Conservation (phyloP, 1,139 yeast genomes). For the Yamadazyma oceani region DNA sequence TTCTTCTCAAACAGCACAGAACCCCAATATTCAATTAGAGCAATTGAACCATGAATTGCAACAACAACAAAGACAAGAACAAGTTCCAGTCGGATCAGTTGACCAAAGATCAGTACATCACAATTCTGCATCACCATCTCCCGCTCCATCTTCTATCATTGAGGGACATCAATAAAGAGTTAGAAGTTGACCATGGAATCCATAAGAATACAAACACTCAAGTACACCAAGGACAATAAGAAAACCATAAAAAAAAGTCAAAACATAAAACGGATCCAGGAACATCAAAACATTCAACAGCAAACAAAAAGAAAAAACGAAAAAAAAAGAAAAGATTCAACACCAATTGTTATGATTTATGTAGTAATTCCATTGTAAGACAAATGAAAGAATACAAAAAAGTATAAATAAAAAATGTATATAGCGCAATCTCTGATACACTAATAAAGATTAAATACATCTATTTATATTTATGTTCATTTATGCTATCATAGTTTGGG, state of each 20-base stretch:
- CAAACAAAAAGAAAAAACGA: background rate
- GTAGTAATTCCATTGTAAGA: constrained; percentile 1
- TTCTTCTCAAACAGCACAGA: background rate
- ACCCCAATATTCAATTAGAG: constrained; percentile 18
- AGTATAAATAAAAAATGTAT: constrained; percentile 1
- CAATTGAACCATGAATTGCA: constrained; percentile 13
- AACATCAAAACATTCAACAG: background rate
- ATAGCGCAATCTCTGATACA: background rate
- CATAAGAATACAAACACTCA: too few relatives aligned
- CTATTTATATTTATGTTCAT: background rate
- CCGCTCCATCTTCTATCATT: too few relatives aligned
- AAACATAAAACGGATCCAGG: background rate
- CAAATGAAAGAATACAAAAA: background rate
- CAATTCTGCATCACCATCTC: background rate
- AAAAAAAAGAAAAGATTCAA: background rate
- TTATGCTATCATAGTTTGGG: constrained; percentile 24
- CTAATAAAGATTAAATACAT: background rate
- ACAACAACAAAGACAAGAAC: constrained; percentile 9
- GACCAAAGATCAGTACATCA: constrained; percentile 1
- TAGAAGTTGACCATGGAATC: too few relatives aligned
- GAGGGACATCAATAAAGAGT: too few relatives aligned
- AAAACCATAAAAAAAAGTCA: too few relatives aligned
- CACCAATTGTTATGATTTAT: constrained; percentile 2
- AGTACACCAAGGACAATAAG: too few relatives aligned
- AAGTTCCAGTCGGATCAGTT: background rate